These are phyloP conservation scores for Thuja plicata DNA, from an alignment of 83 land plant species.

Conservation along the genomic window DNA sequence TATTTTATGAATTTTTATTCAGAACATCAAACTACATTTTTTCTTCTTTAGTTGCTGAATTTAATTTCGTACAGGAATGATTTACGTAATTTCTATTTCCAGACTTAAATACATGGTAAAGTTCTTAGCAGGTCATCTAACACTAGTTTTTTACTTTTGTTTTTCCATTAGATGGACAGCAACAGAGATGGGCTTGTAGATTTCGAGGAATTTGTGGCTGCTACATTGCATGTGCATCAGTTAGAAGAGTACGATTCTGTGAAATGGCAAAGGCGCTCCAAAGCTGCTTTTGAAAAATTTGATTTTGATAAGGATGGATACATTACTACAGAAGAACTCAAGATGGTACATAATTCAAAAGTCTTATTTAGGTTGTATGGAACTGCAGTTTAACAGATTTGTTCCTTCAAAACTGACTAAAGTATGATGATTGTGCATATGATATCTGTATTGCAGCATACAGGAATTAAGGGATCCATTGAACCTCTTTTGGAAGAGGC, in stretches of 20 bases:
- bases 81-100: neutral
- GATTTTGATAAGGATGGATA: conserved; percentile 57
- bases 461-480: conserved; percentile 51
- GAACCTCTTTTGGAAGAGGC: conserved; percentile 44
- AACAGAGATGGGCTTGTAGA: conserved; percentile 60
- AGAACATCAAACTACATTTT: neutral
- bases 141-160: neutral
- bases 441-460: conserved; percentile 35
- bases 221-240: conserved; percentile 55
- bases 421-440: neutral
- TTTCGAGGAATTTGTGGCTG: conserved; percentile 59
- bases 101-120: neutral
- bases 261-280: conserved; percentile 51
- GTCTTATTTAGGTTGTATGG: neutral
- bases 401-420: neutral
- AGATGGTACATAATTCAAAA: conserved; percentile 26
- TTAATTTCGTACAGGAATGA: neutral
- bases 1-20: neutral
- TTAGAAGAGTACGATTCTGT: conserved; percentile 40
- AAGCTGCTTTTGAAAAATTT: conserved; percentile 55
- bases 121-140: neutral
- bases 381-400: neutral
- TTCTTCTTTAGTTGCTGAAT: neutral
- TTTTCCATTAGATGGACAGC: conserved; percentile 46
- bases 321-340: conserved; percentile 49